Evolutionary conservation across 2,329 filamentous ascomycete genomes (phyloP), one percentile per base, ranked within the genome.

Genomic region (Rhinocladiella mackenziei): DNA sequence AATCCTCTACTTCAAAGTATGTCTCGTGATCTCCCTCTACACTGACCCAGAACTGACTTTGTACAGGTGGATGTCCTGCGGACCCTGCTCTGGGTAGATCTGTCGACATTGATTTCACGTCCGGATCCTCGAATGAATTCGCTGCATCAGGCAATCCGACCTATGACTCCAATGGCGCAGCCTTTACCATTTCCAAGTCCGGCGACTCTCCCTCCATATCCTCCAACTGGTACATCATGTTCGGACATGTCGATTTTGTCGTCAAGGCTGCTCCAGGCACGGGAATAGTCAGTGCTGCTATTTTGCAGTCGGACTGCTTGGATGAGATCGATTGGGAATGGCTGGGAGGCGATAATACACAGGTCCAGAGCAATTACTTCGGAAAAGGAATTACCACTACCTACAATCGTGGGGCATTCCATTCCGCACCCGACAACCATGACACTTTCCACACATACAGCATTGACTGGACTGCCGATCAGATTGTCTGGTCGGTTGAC

Each of bases 181-280:
- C 78, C 11, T 94, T 98, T 64, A 89, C 86, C 18, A 83, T 98
- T 39, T 68, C 79, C 39, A 71, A 81, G 60, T 75, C 81, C 38
- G 89, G 91, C 45, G 87, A 98, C 62, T 79, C 88, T 2, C 92
- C 92, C 0, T 84, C 91, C 64, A 78, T 98, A 50, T 77, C 77
- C 54, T 94, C 89, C 50, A 80, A 92, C 59, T 97, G 94, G 78
- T 97, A 96, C 74, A 95, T 98, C 71, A 97, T 98, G 92, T 98
- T 96, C 64, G 92, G 92, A 56, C 85, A 83, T 53, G 86, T 96
- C 61, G 85, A 94, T 55, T 79, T 89, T 56, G 83, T 80, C 22
- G 76, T 96, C 72, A 89, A 91, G 68, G 81, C 87, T 18, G 89
- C 92, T 7, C 83, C 89, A 0, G 92, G 92, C 5, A 81, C 79